Evolutionary conservation across 495 filamentous ascomycete genomes (phyloP).

Genomic region (Aspergillus haitiensis): DNA sequence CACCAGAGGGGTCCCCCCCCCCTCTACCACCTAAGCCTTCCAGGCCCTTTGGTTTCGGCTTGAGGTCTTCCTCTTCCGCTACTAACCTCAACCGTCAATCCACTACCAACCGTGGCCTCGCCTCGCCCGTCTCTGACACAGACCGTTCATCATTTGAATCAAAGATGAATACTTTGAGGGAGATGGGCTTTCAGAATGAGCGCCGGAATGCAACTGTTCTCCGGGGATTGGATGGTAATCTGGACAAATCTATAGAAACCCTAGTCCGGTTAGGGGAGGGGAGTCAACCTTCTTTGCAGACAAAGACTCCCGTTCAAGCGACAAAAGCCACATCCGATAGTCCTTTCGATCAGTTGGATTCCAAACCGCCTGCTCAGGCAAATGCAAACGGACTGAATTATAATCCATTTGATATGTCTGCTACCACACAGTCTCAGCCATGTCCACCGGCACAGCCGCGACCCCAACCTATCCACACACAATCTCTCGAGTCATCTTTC

Average conservation of each 20-base stretch:
- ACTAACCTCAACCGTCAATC: conserved; percentile 50
- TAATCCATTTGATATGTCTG: conserved; percentile 67
- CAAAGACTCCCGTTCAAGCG: conserved; percentile 37
- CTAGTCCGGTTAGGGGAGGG: conserved; percentile 77
- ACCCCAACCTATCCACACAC: conserved; percentile 53
- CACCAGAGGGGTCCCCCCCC: conserved; percentile 60
- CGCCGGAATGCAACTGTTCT: conserved; percentile 76
- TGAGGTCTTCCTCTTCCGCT: conserved; percentile 72
- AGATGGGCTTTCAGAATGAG: conserved; percentile 92
- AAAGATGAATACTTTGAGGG: conserved; percentile 74
- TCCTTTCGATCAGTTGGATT: conserved; percentile 51
- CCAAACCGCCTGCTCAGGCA: conserved; percentile 35
- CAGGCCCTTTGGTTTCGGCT: conserved; percentile 71
- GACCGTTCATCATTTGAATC: conserved; percentile 50
- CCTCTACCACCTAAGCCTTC: conserved; percentile 82
- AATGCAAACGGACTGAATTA: conserved; percentile 31
- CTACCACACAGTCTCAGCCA: conserved; percentile 30
- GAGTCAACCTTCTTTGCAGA: conserved; percentile 42
- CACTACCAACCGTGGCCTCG: conserved; percentile 25
- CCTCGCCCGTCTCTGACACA: conserved; percentile 31
- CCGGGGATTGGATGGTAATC: conserved; percentile 74
- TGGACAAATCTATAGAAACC: conserved; percentile 82
- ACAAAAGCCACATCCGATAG: conserved; percentile 41
- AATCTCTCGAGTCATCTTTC: conserved; percentile 66
- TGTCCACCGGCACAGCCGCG: conserved; percentile 25